These are phyloP conservation scores for Kuraishia hungarica DNA, from an alignment of 805 yeast genomes.

Conservation along the genomic window DNA sequence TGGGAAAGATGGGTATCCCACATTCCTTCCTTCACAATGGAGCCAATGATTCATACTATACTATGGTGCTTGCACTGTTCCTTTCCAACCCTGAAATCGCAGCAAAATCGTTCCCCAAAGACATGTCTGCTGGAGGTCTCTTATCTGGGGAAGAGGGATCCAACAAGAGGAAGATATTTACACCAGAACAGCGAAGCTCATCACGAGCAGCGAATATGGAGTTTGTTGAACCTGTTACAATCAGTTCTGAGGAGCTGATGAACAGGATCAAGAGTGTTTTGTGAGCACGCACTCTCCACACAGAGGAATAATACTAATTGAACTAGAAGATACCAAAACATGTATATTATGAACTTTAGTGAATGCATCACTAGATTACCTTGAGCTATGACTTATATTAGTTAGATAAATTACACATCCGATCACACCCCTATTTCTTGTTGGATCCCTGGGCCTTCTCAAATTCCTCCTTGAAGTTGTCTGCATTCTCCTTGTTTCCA, in stretches of 20 bases:
- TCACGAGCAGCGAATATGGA: not conserved
- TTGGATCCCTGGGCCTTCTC: conserved; percentile 72
- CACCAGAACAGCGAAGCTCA: not conserved
- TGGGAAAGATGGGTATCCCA: conserved; percentile 19
- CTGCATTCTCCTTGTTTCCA: conserved; percentile 88
- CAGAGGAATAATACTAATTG: no score
- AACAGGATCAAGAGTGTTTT: not conserved
- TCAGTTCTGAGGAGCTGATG: not conserved
- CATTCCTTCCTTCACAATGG: conserved; percentile 22
- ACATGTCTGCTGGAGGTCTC: not conserved
- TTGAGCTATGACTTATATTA: not conserved
- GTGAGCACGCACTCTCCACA: not conserved
- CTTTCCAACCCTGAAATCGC: not conserved
- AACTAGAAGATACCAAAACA: not conserved
- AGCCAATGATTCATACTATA: conserved; percentile 23
- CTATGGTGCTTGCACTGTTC: conserved; percentile 9
- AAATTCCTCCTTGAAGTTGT: conserved; percentile 87
- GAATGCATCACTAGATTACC: not conserved
- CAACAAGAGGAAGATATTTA: not conserved
- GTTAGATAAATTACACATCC: not conserved
- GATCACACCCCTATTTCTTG: conserved; percentile 23
- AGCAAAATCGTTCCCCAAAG: not conserved
- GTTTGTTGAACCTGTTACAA: not conserved
- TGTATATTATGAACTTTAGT: not conserved
- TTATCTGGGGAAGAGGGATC: not conserved